phyloP scores from a whole-genome alignment of 192 early-diverging fungal species.

The Gonapodya sp. region DNA sequence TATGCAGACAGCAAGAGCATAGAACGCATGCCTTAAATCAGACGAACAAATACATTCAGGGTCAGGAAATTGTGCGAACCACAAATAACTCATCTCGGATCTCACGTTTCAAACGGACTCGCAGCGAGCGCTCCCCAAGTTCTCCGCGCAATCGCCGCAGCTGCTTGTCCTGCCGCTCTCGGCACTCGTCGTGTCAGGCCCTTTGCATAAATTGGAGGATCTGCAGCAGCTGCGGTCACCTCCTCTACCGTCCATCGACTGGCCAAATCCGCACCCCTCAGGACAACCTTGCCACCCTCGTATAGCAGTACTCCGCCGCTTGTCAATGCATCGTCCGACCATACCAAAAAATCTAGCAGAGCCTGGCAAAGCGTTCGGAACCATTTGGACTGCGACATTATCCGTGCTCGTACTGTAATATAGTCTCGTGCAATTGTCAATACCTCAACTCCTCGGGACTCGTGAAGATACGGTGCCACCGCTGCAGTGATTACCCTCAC shows the following conservation, averaged over 20 bases:
- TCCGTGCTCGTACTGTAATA: neutral
- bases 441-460: neutral
- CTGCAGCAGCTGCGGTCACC: neutral
- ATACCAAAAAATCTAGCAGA: neutral
- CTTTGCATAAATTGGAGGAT: neutral
- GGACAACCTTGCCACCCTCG: neutral
- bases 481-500: neutral
- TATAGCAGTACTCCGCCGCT: neutral
- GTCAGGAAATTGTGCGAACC: neutral
- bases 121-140: neutral
- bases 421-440: neutral
- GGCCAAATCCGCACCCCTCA: neutral
- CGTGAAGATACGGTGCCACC: neutral
- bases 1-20: neutral
- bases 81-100: neutral
- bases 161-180: neutral
- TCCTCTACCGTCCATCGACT: neutral
- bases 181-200: neutral
- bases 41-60: neutral
- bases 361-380: neutral
- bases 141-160: neutral
- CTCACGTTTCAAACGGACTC: neutral
- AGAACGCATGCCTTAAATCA: neutral
- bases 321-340: neutral
- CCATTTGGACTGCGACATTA: neutral